phyloP scores from a whole-genome alignment of 768 basidiomycete genomes.

The Leccinum boreale region DNA sequence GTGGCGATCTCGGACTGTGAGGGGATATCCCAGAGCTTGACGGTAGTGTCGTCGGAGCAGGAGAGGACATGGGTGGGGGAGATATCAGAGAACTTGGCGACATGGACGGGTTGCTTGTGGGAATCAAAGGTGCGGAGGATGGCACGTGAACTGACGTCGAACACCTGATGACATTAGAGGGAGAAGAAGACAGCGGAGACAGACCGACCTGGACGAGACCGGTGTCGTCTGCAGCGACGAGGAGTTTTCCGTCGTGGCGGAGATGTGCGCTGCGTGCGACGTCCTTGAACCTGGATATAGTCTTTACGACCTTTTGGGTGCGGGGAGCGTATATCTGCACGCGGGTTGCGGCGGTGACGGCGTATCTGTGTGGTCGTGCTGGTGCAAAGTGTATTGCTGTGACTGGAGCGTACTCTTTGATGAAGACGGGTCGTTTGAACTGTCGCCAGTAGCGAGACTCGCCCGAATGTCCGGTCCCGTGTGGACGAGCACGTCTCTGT shows the following conservation, averaged over 20 bases:
- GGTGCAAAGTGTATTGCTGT: conserved; percentile 92
- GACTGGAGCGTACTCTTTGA: conserved; percentile 96
- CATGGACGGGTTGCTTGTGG: conserved; percentile 96
- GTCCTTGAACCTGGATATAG: conserved; percentile 95
- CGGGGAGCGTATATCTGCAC: conserved; percentile 95
- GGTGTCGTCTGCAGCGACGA: conserved; percentile 93
- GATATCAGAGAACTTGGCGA: conserved; percentile 84
- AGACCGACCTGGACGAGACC: conserved; percentile 69
- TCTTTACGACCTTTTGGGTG: conserved; percentile 95
- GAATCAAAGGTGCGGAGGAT: conserved; percentile 89
- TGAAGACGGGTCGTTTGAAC: conserved; percentile 87
- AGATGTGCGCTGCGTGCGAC: conserved; percentile 88
- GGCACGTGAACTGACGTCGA: conserved; percentile 91
- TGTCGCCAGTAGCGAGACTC: conserved; percentile 87
- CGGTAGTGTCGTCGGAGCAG: conserved; percentile 94
- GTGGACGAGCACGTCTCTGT: conserved; percentile 53
- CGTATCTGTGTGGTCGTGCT: conserved; percentile 87
- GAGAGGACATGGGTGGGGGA: conserved; percentile 84
- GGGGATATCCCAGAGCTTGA: conserved; percentile 92
- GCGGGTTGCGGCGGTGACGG: conserved; percentile 90
- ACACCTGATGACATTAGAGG: conserved; percentile 53
- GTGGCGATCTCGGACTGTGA: conserved; percentile 77
- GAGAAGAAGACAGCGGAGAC: neutral
- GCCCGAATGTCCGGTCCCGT: conserved; percentile 56
- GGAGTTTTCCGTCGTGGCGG: conserved; percentile 88